Conservation (phyloP, 2,329 filamentous ascomycete species). For the Basipetospora chlamydospora region DNA sequence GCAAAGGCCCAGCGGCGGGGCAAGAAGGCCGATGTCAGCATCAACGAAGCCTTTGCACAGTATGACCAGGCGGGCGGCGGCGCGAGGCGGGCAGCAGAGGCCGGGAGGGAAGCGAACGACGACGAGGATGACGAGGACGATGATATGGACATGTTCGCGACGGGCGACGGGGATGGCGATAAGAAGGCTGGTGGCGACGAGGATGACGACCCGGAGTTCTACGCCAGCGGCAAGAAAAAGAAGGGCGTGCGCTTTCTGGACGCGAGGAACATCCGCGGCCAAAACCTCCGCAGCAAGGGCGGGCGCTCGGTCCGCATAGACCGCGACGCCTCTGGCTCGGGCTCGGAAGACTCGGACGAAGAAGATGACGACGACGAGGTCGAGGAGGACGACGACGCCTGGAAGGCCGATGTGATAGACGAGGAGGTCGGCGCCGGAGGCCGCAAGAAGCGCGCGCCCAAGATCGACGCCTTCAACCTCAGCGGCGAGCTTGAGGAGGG, state of each 20-base stretch:
- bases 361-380: conserved; percentile 51
- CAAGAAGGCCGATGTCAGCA: conserved; percentile 7
- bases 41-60: conserved; percentile 30
- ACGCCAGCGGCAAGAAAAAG: conserved; percentile 38
- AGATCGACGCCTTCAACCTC: conserved; percentile 95
- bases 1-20: conserved; percentile 49
- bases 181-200: conserved; percentile 18
- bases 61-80: conserved; percentile 32
- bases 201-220: conserved; percentile 13
- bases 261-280: conserved; percentile 57
- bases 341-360: too few relatives aligned
- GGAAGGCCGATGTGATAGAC: conserved; percentile 63
- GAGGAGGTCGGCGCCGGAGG: conserved; percentile 82
- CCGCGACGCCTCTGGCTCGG: conserved; percentile 21
- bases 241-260: conserved; percentile 48
- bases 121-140: conserved; percentile 35
- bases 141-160: conserved; percentile 66
- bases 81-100: conserved; percentile 11
- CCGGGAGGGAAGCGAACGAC: conserved; percentile 15
- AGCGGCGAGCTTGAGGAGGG: conserved; percentile 81
- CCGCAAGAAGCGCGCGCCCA: conserved; percentile 83
- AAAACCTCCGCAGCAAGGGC: conserved; percentile 58
- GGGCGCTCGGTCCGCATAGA: conserved; percentile 56
- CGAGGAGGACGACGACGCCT: conserved; percentile 53
- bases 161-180: conserved; percentile 25